Base-by-base conservation (phyloP, 352 stramenopile genomes). In the Halophytophthora batemanensis region DNA sequence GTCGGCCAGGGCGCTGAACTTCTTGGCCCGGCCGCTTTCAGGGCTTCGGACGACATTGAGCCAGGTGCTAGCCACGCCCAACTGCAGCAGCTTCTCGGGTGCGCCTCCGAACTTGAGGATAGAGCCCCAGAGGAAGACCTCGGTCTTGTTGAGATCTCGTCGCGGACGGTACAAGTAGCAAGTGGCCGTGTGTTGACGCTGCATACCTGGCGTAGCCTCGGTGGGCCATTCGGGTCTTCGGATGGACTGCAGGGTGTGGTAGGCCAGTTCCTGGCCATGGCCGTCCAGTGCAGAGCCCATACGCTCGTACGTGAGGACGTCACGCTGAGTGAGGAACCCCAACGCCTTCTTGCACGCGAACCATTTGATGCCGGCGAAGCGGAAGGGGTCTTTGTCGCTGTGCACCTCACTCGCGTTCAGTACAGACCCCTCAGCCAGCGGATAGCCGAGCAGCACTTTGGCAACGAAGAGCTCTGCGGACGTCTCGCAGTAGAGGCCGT, bases 291-390 rank as follows among this genome's bases (percentile, higher is more conserved):
- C 65, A 15, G 56, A 28, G 1, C 60, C 64, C 52, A 64, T 65
- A n/a, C 64, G 64, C 43, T 73, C 64, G 45, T 73, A 73, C 10
- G 52, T 67, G 14, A 73, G 50, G 10, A 63, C 19, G 41, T 73
- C 64, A 6, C 61, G 60, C 29, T 73, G 50, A 12, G 40, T 23
- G 29, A 61, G 52, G 15, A 73, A 42, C 0, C 64, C 60, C 33
- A 56, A 54, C 1, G 48, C 45, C 3, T 47, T 55, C 34, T 59
- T 68, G 6, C 46, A 52, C 8, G 61, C 60, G 22, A 56, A 64
- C 64, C 64, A 73, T 38, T 70, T 66, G 52, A 73, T 64, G 6
- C 64, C 64, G 12, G 64, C 52, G 29, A 70, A 73, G 15, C 31
- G 53, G 45, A 61, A 73, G 14, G 64, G 64, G 12, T 66, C 49